A percentile compares a stretch with the other conserved stretches of the same genome.
phyloP scores from a whole-genome alignment of 805 yeast species.

The Barnettozyma vustinii region DNA sequence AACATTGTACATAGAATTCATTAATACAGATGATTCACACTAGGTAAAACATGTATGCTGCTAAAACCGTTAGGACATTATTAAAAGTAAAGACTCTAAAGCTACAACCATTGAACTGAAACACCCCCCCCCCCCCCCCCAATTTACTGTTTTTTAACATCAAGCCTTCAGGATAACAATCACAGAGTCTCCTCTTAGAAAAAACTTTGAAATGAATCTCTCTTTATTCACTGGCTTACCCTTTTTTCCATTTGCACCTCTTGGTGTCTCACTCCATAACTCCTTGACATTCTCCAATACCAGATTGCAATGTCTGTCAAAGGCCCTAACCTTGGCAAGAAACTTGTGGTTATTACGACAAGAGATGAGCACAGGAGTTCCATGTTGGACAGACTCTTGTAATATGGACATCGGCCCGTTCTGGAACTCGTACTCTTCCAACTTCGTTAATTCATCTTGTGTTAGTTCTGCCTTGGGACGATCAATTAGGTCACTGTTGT shows the following conservation, averaged over 20 bases:
- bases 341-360: conserved; percentile 91
- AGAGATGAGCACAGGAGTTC: conserved; percentile 77
- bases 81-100: background rate
- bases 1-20: conserved; percentile 2
- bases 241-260: conserved; percentile 62
- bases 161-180: conserved; percentile 63
- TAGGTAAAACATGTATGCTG: background rate
- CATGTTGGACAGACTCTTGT: conserved; percentile 73
- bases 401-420: conserved; percentile 89
- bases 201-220: conserved; percentile 83
- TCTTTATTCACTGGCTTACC: conserved; percentile 63
- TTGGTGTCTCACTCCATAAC: conserved; percentile 61
- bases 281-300: conserved; percentile 90
- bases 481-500: conserved; percentile 54
- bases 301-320: conserved; percentile 94
- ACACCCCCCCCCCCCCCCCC: background rate
- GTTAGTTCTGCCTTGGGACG: conserved; percentile 77
- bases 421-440: conserved; percentile 85
- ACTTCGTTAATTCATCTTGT: conserved; percentile 67
- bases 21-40: background rate
- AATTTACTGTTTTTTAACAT: background rate
- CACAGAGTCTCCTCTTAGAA: conserved; percentile 93
- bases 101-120: background rate
- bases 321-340: conserved; percentile 85
- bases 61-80: background rate